Base-by-base conservation (phyloP, 176 grass and related monocot species). In the Bothriochloa decipiens region DNA sequence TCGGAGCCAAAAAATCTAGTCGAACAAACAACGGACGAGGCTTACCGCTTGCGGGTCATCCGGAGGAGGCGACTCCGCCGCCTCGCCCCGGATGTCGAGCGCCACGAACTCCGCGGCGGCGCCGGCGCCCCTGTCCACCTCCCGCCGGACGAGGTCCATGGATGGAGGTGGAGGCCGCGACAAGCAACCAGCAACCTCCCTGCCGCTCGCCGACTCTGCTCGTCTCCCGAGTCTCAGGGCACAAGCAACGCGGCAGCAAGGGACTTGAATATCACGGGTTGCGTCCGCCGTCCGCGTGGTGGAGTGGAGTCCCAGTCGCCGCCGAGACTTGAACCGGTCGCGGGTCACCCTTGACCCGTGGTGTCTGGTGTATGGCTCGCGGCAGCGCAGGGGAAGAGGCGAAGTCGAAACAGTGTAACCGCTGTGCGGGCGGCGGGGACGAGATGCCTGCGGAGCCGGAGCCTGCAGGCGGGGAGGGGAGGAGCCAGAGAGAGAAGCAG, bases 131-230 rank as follows among this genome's bases (percentile, higher is more conserved):
- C 66, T 41, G 73, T 83, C 79, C 13, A 36, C 53, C 10, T 87
- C 86, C 50, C 72, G 79, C 9, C 63, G 64, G 63, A 22, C 50
- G 70, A 76, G 78, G 64, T 82, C 86, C 86, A 88, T 88, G 73
- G 23, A 10, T 14, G 65, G 23, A 43, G 2, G 2, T 20, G 65
- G 23, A 43, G 17, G 2, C 71, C 2, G 29, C 64, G 3, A 25
- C 2, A 15, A 5, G 4, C 47, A 49, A 49, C 42, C 61, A 39
- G 10, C 22, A 16, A 12, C 17, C 33, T 14, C 36, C 20, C 42
- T 5, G 32, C 28, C 22, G 40, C 8, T 17, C 12, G 0, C 18
- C 84, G 20, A 37, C 61, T 46, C 20, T 22, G 25, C 36, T 29
- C 60, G 26, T 14, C 12, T 33, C 65, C 17, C 64, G 16, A 73